These are phyloP conservation scores for Monosporascus cannonballus DNA, from an alignment of 2,329 filamentous ascomycete genomes.

Conservation along the genomic window DNA sequence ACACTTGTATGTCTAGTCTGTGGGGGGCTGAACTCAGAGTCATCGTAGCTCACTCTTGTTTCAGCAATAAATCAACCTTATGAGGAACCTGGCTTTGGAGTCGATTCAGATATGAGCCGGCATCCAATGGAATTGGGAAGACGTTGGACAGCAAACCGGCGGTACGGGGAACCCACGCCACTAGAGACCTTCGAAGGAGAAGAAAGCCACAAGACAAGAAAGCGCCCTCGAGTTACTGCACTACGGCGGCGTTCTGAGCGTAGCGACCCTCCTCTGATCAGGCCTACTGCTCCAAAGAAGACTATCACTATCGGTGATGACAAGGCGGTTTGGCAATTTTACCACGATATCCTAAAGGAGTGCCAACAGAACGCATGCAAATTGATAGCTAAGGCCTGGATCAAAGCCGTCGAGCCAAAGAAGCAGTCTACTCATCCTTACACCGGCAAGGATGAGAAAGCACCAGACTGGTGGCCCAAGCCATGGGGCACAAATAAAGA, in stretches of 20 bases:
- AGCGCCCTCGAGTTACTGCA: conserved; percentile 25
- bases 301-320: conserved; percentile 48
- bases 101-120: conserved; percentile 10
- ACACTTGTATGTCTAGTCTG: conserved; percentile 6
- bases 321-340: conserved; percentile 51
- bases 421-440: conserved; percentile 73
- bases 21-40: background rate
- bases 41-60: conserved; percentile 4
- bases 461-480: conserved; percentile 63
- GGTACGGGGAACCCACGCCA: conserved; percentile 9
- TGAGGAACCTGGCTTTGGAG: conserved; percentile 10
- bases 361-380: conserved; percentile 69
- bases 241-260: conserved; percentile 30
- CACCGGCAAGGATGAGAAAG: conserved; percentile 55
- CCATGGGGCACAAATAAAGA: conserved; percentile 44
- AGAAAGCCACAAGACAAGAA: conserved; percentile 27
- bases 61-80: conserved; percentile 9
- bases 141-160: conserved; percentile 8
- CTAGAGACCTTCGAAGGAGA: conserved; percentile 23
- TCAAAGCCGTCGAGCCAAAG: conserved; percentile 69
- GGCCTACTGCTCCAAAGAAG: conserved; percentile 31
- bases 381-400: conserved; percentile 67
- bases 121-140: conserved; percentile 7
- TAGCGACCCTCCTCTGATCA: conserved; percentile 32
- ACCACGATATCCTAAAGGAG: conserved; percentile 55